phyloP scores from a whole-genome alignment of 495 filamentous ascomycete genomes.

The Tuber magnatum region DNA sequence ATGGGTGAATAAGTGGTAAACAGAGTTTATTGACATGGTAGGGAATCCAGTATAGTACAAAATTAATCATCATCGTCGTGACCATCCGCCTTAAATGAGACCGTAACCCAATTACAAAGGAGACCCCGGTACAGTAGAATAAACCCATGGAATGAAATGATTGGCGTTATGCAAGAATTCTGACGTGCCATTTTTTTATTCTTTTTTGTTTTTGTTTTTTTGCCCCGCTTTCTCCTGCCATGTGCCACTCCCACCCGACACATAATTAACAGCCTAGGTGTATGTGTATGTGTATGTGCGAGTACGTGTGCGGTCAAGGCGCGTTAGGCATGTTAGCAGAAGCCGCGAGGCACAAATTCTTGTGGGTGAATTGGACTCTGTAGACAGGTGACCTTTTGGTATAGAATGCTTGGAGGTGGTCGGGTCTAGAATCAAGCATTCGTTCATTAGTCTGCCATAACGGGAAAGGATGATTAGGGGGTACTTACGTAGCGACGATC shows the following conservation, averaged over 20 bases:
- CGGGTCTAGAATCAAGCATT: constrained; percentile 46
- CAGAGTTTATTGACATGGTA: neutral
- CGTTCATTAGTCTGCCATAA: constrained; percentile 7
- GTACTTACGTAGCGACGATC: constrained; percentile 60
- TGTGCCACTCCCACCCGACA: neutral
- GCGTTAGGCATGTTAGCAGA: constrained; percentile 68
- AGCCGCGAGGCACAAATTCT: constrained; percentile 83
- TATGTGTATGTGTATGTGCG: neutral
- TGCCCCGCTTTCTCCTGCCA: neutral
- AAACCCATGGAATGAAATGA: neutral
- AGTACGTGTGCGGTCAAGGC: neutral
- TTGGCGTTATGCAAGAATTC: neutral
- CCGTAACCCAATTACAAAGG: neutral
- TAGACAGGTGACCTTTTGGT: constrained; percentile 94
- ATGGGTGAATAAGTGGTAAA: neutral
- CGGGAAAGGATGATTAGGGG: neutral
- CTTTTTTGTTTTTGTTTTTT: neutral
- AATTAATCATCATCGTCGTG: neutral
- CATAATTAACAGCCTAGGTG: neutral
- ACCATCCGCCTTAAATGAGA: neutral
- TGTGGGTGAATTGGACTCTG: constrained; percentile 84
- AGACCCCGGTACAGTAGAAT: neutral
- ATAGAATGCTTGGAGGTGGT: constrained; percentile 86
- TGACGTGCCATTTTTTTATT: too few relatives aligned
- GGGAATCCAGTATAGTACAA: neutral